Evolutionary conservation across 306 rosid species (phyloP), one percentile per base, ranked within the genome.

Genomic region (Ziziphus jujuba): DNA sequence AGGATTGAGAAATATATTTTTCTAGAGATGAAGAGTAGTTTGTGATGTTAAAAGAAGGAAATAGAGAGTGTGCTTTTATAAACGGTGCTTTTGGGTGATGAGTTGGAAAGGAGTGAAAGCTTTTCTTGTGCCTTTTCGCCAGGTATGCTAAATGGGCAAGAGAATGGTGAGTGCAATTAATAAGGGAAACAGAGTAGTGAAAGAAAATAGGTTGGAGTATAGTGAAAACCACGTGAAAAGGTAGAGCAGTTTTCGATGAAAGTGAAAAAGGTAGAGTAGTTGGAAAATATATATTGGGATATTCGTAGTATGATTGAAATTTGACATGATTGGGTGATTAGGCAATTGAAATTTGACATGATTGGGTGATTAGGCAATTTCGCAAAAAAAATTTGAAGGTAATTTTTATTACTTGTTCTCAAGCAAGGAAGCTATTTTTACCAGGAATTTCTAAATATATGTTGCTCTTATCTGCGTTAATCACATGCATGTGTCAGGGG

Each of bases 161-260:
- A 79, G 56, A 66, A 71, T 60, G 79, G 74, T 76, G 82, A 81
- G 40, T 40, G 63, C 53, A 55, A 63, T 80, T 60, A 77, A 69
- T 59, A 72, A 12, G 52, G 72, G 58, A 19, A 23, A 12, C 19
- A 48, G 43, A 31, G 35, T 9, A 63, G 55, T 60, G 22, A 51
- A 14, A 40, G 49, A 56, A n/a, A 63, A 43, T 28, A 38, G 45
- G 45, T 40, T 40, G 45, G 45, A 12, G 12, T 65, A 65, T 64
- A 61, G 61, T 43, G 50, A 65, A 73, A 44, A 25, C 36, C 72
- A 66, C 53, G 83, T 74, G 80, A 71, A 43, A 19, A 77, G 81
- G 75, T 23, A 44, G 81, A 21, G 77, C 54, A 59, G 54, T 61
- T n/a, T 36, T 57, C 61, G 66, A 22, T n/a, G n/a, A 14, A 14